Percentiles rank a stretch among this genome's conserved stretches.
These are phyloP conservation scores for Ziziphus jujuba DNA, from an alignment of 306 rosid genomes.

Conservation along the genomic window DNA sequence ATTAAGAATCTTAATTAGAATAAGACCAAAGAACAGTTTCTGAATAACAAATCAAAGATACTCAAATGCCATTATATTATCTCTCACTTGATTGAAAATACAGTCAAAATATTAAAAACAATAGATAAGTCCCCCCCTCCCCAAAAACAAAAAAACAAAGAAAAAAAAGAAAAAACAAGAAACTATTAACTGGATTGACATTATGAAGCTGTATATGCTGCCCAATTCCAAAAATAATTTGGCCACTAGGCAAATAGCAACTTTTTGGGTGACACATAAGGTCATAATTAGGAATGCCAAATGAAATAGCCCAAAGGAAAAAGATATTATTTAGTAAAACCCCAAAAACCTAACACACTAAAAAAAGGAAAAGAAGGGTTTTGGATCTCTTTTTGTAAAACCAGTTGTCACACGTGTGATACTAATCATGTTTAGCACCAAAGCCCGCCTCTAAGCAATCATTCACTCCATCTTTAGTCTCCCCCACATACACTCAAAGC, in stretches of 20 bases:
- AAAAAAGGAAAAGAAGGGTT: constrained; percentile 10
- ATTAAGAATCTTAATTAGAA: too few relatives aligned
- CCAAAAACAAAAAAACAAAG: too few relatives aligned
- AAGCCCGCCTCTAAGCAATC: constrained; percentile 55
- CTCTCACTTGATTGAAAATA: too few relatives aligned
- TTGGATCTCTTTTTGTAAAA: constrained; percentile 33
- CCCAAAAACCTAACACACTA: constrained; percentile 9
- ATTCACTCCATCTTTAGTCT: constrained; percentile 58
- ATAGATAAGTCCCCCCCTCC: too few relatives aligned
- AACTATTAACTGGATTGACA: too few relatives aligned
- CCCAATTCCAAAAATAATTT: neutral
- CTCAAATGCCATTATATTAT: too few relatives aligned
- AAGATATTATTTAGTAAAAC: constrained; percentile 9
- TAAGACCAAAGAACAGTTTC: too few relatives aligned
- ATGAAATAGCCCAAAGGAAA: constrained; percentile 24
- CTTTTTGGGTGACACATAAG: constrained; percentile 34
- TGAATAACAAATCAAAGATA: too few relatives aligned
- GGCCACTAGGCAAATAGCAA: constrained; percentile 8
- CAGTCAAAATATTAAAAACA: too few relatives aligned
- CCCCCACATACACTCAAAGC: constrained; percentile 43
- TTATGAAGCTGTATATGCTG: too few relatives aligned
- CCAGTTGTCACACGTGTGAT: constrained; percentile 90
- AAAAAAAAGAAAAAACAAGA: too few relatives aligned
- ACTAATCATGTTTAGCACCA: constrained; percentile 92
- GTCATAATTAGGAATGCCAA: constrained; percentile 42